A percentile compares a stretch with the other conserved stretches of the same genome.
phyloP scores from a whole-genome alignment of 768 basidiomycete species.

The Suillus cothurnatus region DNA sequence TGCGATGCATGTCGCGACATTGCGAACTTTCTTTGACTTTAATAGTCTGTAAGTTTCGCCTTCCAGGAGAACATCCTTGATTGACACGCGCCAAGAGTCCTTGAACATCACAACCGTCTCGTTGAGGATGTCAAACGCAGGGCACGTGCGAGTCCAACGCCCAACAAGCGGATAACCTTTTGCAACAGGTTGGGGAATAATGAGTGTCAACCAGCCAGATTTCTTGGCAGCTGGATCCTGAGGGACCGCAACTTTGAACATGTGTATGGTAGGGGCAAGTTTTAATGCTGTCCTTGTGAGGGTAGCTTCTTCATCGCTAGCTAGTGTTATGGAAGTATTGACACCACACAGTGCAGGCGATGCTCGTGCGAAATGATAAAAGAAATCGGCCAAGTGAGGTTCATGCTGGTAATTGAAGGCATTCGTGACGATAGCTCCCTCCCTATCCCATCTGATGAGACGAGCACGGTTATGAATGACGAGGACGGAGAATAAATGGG shows the following conservation, averaged over 20 bases:
- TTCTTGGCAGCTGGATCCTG: neutral
- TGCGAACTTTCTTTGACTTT: neutral
- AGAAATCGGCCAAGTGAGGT: conserved; percentile 21
- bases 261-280: neutral
- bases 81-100: conserved; percentile 7
- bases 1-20: conserved; percentile 2
- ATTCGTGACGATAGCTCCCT: conserved; percentile 15
- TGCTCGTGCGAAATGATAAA: conserved; percentile 26
- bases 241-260: conserved; percentile 1
- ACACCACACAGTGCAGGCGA: conserved; percentile 17
- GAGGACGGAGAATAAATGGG: conserved; percentile 21
- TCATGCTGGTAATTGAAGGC: conserved; percentile 24
- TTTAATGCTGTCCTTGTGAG: conserved; percentile 7
- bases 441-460: conserved; percentile 20
- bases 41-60: conserved; percentile 3
- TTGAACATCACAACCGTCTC: conserved; percentile 3
- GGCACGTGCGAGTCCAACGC: neutral
- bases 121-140: neutral
- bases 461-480: conserved; percentile 12
- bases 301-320: conserved; percentile 1
- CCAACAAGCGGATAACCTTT: neutral
- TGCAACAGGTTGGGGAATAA: neutral
- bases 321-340: conserved; percentile 26
- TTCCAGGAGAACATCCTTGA: neutral
- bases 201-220: neutral